A percentile compares a stretch with the other conserved stretches of the same genome.
Evolutionary conservation across 2,329 filamentous ascomycete species (phyloP).

Genomic region (Aspergillus oerlinghausenensis): DNA sequence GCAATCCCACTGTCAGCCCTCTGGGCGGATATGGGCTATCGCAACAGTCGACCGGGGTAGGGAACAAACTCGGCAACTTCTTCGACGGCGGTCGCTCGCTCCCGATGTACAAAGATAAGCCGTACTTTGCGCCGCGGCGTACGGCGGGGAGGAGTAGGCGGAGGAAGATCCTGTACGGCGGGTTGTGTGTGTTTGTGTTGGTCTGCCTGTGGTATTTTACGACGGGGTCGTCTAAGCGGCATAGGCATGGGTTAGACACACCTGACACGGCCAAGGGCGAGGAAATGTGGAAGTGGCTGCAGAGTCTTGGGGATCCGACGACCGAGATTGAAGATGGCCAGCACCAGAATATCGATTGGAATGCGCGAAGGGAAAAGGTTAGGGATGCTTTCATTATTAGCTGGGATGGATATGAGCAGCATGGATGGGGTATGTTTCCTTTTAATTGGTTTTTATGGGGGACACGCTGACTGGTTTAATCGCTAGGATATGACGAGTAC

Average conservation of each 20-base stretch:
- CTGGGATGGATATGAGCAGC: constrained; percentile 86
- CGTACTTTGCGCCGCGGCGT: constrained; percentile 60
- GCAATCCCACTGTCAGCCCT: constrained; percentile 41
- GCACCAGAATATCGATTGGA: constrained; percentile 61
- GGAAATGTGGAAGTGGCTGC: constrained; percentile 54
- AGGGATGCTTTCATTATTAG: constrained; percentile 86
- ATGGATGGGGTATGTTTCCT: constrained; percentile 77
- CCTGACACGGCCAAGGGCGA: constrained; percentile 33
- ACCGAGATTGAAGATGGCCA: constrained; percentile 20
- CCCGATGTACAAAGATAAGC: constrained; percentile 99
- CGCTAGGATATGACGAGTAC: constrained; percentile 63
- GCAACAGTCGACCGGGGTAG: constrained; percentile 44
- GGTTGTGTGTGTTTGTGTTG: constrained; percentile 53
- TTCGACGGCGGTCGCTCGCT: constrained; percentile 62
- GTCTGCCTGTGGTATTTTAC: constrained; percentile 62
- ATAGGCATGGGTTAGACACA: constrained; percentile 17
- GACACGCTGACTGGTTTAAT: constrained; percentile 20
- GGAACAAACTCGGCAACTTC: constrained; percentile 60
- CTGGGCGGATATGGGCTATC: constrained; percentile 36
- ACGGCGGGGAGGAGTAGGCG: constrained; percentile 56
- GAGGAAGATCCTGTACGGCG: constrained; percentile 57
- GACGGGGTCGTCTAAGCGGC: constrained; percentile 14
- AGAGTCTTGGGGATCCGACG: constrained; percentile 44
- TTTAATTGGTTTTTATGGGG: not conserved
- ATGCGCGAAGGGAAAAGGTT: constrained; percentile 70